These are phyloP conservation scores for Aspergillus leporis DNA, from an alignment of 495 filamentous ascomycete species.

Conservation along the genomic window DNA sequence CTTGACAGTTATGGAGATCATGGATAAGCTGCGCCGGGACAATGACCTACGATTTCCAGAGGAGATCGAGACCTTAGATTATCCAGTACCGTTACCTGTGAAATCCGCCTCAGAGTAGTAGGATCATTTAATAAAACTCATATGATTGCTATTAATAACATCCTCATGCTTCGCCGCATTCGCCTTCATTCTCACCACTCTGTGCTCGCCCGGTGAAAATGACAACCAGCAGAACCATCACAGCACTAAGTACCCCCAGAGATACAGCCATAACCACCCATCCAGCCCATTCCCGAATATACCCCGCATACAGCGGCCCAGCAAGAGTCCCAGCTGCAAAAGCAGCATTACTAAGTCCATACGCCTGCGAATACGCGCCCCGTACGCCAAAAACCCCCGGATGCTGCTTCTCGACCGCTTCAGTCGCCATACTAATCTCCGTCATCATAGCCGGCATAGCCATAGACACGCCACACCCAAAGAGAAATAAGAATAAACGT, in stretches of 20 bases:
- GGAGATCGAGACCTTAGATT: background rate
- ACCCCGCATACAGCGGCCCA: constrained; percentile 11
- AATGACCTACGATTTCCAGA: background rate
- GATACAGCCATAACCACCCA: constrained; percentile 8
- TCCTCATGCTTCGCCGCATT: background rate
- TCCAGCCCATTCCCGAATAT: constrained; percentile 7
- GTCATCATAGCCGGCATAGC: constrained; percentile 10
- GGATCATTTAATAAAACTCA: background rate
- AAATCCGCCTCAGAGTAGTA: background rate
- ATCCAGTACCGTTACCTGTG: background rate
- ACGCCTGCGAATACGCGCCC: constrained; percentile 6
- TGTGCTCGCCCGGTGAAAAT: background rate
- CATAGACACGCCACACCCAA: background rate
- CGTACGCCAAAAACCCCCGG: background rate
- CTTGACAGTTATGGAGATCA: background rate
- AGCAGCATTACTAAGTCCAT: constrained; percentile 9
- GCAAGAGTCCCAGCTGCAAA: constrained; percentile 12
- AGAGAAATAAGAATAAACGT: constrained; percentile 4
- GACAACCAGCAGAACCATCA: constrained; percentile 2
- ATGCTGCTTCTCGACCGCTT: constrained; percentile 1
- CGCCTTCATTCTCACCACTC: background rate
- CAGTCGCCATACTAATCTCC: constrained; percentile 6
- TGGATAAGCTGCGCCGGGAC: background rate
- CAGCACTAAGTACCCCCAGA: constrained; percentile 2
- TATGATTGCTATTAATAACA: too few species aligned